Evolutionary conservation across 768 basidiomycete genomes (phyloP).

Genomic region (Suillus clintonianus): DNA sequence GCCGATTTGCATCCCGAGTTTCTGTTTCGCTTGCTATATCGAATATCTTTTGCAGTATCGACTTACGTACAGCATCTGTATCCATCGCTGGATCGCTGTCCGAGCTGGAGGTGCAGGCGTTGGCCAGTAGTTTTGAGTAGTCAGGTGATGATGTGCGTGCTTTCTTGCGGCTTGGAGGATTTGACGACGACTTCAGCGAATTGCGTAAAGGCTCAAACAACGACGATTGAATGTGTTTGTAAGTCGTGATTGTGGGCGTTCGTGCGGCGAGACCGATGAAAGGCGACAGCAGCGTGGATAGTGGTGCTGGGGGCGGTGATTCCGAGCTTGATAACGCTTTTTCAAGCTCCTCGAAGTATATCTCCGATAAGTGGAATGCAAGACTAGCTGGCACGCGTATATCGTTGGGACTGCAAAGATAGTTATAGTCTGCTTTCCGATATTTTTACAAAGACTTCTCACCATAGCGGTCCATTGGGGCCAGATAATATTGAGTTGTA

Average conservation of each 20-base stretch:
- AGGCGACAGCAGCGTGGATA: slow-evolving; percentile 61
- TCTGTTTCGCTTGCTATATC: slow-evolving; percentile 70
- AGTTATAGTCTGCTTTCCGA: slow-evolving; percentile 3
- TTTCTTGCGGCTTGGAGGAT: slow-evolving; percentile 48
- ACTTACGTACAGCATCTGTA: slow-evolving; percentile 45
- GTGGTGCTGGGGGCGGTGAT: slow-evolving; percentile 43
- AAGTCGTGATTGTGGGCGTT: slow-evolving; percentile 63
- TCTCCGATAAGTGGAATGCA: slow-evolving; percentile 83
- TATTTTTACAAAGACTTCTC: slow-evolving; percentile 18
- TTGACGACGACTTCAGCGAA: slow-evolving; percentile 43
- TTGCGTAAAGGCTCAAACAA: slow-evolving; percentile 70
- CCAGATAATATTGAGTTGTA: slow-evolving; percentile 70
- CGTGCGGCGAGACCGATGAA: slow-evolving; percentile 73
- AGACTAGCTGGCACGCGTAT: slow-evolving; percentile 75
- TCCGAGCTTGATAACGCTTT: slow-evolving; percentile 46
- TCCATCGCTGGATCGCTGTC: slow-evolving; percentile 38
- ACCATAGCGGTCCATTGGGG: slow-evolving; percentile 87
- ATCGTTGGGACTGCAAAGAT: slow-evolving; percentile 58
- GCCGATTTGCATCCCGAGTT: slow-evolving; percentile 76
- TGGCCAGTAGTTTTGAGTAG: slow-evolving; percentile 51
- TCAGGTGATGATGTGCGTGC: slow-evolving; percentile 38
- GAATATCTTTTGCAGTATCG: slow-evolving; percentile 66
- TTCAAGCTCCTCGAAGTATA: slow-evolving; percentile 89
- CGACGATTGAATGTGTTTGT: slow-evolving; percentile 69
- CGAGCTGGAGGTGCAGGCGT: slow-evolving; percentile 52